These are phyloP conservation scores for Aspergillus baeticus DNA, from an alignment of 495 filamentous ascomycete genomes.

Conservation along the genomic window DNA sequence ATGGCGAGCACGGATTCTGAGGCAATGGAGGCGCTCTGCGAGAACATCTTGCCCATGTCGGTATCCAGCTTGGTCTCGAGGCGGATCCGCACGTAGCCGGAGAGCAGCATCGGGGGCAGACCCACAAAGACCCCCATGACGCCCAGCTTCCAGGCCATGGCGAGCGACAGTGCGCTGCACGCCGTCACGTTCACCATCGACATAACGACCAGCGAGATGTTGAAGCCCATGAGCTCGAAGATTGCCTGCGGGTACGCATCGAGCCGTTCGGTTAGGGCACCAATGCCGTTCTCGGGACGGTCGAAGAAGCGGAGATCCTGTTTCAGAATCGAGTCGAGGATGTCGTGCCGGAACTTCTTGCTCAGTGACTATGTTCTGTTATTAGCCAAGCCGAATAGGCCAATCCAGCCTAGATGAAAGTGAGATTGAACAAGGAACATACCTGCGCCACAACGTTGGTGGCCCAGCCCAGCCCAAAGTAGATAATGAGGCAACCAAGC, in stretches of 20 bases:
- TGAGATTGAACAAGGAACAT: conserved; percentile 35
- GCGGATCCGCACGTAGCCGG: conserved; percentile 61
- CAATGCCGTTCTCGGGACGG: conserved; percentile 75
- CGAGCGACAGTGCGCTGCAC: conserved; percentile 23
- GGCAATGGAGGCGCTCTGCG: conserved; percentile 63
- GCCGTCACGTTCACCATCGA: conserved; percentile 51
- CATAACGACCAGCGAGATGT: conserved; percentile 75
- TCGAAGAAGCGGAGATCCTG: conserved; percentile 93
- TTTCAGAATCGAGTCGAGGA: conserved; percentile 82
- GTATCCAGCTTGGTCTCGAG: conserved; percentile 77
- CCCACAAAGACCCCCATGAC: conserved; percentile 48
- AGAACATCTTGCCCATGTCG: conserved; percentile 44
- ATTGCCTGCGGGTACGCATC: conserved; percentile 77
- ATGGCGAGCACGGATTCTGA: conserved; percentile 89
- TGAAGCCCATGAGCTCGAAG: conserved; percentile 77
- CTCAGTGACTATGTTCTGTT: conserved; percentile 65
- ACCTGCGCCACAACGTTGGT: conserved; percentile 50
- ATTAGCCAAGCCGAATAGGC: no score
- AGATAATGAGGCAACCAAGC: conserved; percentile 46
- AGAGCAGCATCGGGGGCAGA: conserved; percentile 23
- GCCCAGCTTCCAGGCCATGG: conserved; percentile 56
- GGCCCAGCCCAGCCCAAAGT: conserved; percentile 53
- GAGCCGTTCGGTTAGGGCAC: conserved; percentile 64
- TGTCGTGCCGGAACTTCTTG: conserved; percentile 70
- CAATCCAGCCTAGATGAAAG: conserved; percentile 17